phyloP scores from a whole-genome alignment of 176 grass and related monocot species.

The Metroxylon sagu region DNA sequence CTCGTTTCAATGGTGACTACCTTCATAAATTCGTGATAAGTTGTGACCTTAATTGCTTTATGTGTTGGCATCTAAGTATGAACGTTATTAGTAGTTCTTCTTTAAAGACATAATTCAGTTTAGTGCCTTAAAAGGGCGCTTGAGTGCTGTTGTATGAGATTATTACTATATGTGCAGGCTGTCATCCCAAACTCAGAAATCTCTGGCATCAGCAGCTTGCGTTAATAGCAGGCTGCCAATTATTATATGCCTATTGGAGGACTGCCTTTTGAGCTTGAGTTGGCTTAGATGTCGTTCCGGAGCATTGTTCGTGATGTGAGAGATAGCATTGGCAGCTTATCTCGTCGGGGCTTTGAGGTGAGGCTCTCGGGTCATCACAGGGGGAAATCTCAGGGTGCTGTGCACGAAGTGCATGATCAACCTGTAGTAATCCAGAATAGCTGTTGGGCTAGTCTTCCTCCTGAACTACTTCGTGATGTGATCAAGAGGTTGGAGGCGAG shows the following conservation, averaged over 20 bases:
- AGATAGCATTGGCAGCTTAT: slow-evolving; percentile 53
- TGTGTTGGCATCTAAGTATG: no score
- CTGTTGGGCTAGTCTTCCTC: slow-evolving; percentile 56
- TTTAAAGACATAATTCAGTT: no score
- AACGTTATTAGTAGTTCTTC: no score
- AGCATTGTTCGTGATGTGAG: slow-evolving; percentile 51
- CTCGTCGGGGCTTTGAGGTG: slow-evolving; percentile 45
- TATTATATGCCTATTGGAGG: neutral
- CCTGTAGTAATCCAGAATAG: slow-evolving; percentile 36
- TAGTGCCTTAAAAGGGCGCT: no score
- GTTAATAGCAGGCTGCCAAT: neutral
- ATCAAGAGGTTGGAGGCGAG: slow-evolving; percentile 58
- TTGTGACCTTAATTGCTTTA: no score
- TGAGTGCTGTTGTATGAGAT: no score
- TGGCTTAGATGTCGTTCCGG: slow-evolving; percentile 52
- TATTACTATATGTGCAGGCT: no score
- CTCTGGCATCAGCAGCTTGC: neutral
- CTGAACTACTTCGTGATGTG: slow-evolving; percentile 59
- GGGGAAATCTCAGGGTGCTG: slow-evolving; percentile 56
- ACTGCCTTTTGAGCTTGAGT: neutral
- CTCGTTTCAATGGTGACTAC: no score
- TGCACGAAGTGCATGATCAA: slow-evolving; percentile 54
- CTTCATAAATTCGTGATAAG: no score
- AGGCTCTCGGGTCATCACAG: slow-evolving; percentile 27
- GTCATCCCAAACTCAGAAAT: no score